Base-by-base conservation (phyloP, 2,329 filamentous ascomycete species). In the Graphilbum ipis-grandicollis region DNA sequence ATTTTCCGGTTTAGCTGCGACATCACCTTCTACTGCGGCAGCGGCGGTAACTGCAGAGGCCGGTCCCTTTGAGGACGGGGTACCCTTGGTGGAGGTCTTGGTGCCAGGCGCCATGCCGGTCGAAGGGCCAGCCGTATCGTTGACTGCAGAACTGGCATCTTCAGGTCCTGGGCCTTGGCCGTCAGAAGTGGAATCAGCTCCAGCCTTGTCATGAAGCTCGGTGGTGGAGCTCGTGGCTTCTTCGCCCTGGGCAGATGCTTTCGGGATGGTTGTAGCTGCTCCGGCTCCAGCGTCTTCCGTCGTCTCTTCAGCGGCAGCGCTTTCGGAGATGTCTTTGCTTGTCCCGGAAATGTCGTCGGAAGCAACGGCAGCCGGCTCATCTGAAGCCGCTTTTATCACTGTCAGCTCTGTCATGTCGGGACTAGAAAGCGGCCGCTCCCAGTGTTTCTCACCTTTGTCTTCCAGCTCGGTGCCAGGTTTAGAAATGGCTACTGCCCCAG, bases 21-120 rank as follows among this genome's bases (percentile, higher is more conserved):
- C 32, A 29, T 36, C 36, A 41, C 39, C 39, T 38, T 38, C 36
- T 36, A 38, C 39, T 38, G 34, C 39, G 31, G 38, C 33, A 31
- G 26, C 30, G 23, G 33, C 34, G 28, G n/a, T 28, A 12, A 34
- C 31, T 22, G 36, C 39, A 13, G 34, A 43, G 6, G 33, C 34
- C 17, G 39, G 28, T 21, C 29, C n/a, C 7, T 15, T 15, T 12
- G 31, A 7, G 12, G 19, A 4, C 9, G 31, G 19, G 13, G n/a
- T 19, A 3, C 10, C 30, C 10, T 12, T 18, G 30, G 17, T 13
- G 17, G 6, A 13, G 4, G 30, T 13, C 19, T 13, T 4, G 19
- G 10, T 19, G 17, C 8, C 26, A 28, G 12, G 10, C 12, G 14
- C 9, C 10, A 28, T 5, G 26, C 26, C 14, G 5, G 26, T 13